Percentiles rank a stretch among this genome's conserved stretches.
phyloP scores from a whole-genome alignment of 73 alveolate species.

The Paramecium pentaurelia region DNA sequence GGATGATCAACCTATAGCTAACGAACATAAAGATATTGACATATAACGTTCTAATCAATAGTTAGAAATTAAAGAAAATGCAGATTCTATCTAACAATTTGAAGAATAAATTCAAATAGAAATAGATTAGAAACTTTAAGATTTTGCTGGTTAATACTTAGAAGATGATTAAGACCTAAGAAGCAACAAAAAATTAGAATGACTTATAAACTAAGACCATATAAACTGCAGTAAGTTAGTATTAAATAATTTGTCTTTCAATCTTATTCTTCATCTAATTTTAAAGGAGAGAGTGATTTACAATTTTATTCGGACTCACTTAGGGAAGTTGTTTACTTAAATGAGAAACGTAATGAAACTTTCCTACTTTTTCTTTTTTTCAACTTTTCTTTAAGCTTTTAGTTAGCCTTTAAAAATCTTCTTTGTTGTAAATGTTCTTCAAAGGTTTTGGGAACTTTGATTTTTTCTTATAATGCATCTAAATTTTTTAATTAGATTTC shows the following conservation, averaged over 20 bases:
- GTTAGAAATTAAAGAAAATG: not conserved
- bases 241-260: not conserved
- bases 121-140: not conserved
- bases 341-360: not conserved
- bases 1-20: too few relatives aligned
- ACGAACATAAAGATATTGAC: fast-evolving
- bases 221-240: not conserved
- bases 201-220: not conserved
- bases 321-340: not conserved
- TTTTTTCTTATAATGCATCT: not conserved
- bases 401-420: not conserved
- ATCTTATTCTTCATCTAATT: not conserved
- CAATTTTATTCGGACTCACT: not conserved
- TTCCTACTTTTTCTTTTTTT: not conserved
- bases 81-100: not conserved
- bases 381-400: not conserved
- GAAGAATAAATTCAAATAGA: not conserved
- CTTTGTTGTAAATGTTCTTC: not conserved
- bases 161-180: not conserved
- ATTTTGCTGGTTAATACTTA: not conserved
- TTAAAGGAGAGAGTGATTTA: not conserved
- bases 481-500: not conserved
- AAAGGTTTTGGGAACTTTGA: not conserved
- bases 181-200: not conserved
- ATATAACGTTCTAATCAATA: not conserved